Percentiles rank a stretch among this genome's conserved stretches.
Evolutionary conservation across 306 rosid species (phyloP).

Genomic region (Quercus cerris): DNA sequence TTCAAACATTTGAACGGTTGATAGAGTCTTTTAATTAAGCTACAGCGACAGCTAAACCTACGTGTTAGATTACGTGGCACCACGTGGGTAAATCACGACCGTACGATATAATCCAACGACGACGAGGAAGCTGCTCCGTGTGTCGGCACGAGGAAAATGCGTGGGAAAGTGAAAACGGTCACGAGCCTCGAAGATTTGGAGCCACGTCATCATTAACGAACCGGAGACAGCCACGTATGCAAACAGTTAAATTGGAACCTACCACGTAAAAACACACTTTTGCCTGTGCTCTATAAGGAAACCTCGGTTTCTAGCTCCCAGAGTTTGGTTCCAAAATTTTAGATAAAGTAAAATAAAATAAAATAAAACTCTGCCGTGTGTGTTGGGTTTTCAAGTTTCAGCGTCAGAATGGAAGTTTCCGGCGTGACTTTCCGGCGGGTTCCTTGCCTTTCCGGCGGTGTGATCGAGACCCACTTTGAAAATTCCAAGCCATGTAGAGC

Average conservation of each 20-base stretch:
- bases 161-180: conserved; percentile 25
- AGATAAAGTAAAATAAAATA: too few species aligned
- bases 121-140: not conserved
- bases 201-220: conserved; percentile 34
- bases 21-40: not conserved
- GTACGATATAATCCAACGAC: not conserved
- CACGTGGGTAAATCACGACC: not conserved
- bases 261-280: too few species aligned
- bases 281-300: too few species aligned
- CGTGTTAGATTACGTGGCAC: conserved; percentile 8
- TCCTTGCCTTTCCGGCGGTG: conserved; percentile 16
- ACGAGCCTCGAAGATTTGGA: conserved; percentile 15
- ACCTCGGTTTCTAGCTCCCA: too few species aligned
- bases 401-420: conserved; percentile 52
- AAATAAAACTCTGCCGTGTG: too few species aligned
- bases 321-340: not conserved
- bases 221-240: conserved; percentile 23
- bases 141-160: not conserved
- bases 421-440: conserved; percentile 51
- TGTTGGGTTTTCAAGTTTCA: not conserved
- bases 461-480: not conserved
- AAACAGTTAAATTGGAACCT: too few species aligned
- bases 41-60: not conserved
- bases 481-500: not conserved
- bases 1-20: not conserved